phyloP scores from a whole-genome alignment of 345 rosid species.

The Crucihimalaya himalaica region DNA sequence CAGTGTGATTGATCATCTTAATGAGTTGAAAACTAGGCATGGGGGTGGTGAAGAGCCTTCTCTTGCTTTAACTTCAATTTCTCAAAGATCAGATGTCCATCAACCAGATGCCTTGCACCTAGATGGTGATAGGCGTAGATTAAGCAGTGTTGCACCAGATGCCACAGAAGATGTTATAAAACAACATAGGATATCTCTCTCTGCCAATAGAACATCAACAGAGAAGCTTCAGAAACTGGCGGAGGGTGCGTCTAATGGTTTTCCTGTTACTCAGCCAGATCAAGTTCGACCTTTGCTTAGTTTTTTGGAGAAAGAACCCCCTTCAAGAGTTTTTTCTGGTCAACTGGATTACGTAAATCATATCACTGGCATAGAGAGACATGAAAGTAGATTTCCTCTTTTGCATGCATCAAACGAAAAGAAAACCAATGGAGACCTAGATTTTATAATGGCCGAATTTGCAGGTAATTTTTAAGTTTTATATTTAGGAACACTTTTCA shows the following conservation, averaged over 20 bases:
- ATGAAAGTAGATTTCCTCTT: constrained; percentile 83
- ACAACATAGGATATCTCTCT: constrained; percentile 47
- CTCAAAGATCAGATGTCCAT: constrained; percentile 63
- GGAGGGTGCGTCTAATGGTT: constrained; percentile 64
- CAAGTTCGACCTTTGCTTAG: constrained; percentile 97
- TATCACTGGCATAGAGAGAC: constrained; percentile 77
- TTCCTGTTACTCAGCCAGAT: constrained; percentile 58
- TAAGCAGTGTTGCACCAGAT: constrained; percentile 57
- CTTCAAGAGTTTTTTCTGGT: constrained; percentile 77
- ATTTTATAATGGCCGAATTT: constrained; percentile 86
- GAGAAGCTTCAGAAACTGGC: constrained; percentile 71
- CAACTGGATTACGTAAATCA: constrained; percentile 84
- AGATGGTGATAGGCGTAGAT: constrained; percentile 64
- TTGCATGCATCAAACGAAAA: constrained; percentile 78
- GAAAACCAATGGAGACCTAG: constrained; percentile 87
- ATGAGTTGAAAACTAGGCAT: constrained; percentile 58
- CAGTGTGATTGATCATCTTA: constrained; percentile 58
- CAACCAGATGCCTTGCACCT: constrained; percentile 54
- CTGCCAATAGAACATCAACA: constrained; percentile 60
- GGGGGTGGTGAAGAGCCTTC: constrained; percentile 70
- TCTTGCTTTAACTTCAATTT: constrained; percentile 61
- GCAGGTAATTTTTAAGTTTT: constrained; percentile 56
- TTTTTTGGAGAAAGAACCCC: constrained; percentile 96
- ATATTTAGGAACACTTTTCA: constrained; percentile 3
- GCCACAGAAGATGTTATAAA: constrained; percentile 49